These are phyloP conservation scores for Diaporthe caulivora DNA, from an alignment of 2,329 filamentous ascomycete species.

Conservation along the genomic window DNA sequence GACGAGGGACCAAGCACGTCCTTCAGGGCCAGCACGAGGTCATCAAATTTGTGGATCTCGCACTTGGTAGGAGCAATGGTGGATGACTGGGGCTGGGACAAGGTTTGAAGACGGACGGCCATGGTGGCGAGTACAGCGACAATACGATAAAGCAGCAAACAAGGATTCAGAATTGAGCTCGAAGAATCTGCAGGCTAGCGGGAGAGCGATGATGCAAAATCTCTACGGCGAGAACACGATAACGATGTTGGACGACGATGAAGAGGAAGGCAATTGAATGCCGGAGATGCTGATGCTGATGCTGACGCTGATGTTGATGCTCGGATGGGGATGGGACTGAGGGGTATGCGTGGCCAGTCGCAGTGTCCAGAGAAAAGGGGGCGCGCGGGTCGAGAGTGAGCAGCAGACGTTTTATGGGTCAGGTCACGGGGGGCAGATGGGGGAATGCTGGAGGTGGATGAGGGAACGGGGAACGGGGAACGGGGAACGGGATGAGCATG, in stretches of 20 bases:
- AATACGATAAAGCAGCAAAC: slow-evolving; percentile 23
- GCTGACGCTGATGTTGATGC: background rate
- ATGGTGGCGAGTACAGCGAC: slow-evolving; percentile 40
- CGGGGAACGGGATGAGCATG: slow-evolving; percentile 16
- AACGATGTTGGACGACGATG: background rate
- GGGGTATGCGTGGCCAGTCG: slow-evolving; percentile 27
- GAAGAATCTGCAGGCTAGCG: slow-evolving; percentile 18
- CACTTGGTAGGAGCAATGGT: background rate
- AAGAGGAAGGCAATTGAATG: slow-evolving; percentile 17
- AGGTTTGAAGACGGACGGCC: slow-evolving; percentile 44
- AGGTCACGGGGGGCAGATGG: background rate
- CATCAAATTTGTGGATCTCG: slow-evolving; percentile 66
- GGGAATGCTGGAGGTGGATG: too few species aligned
- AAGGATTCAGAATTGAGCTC: background rate
- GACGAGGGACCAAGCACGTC: slow-evolving; percentile 82
- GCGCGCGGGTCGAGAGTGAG: slow-evolving; percentile 7
- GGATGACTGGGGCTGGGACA: background rate
- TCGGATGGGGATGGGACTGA: slow-evolving; percentile 3
- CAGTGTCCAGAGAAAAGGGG: slow-evolving; percentile 17
- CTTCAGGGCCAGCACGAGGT: slow-evolving; percentile 80
- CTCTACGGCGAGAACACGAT: slow-evolving; percentile 2
- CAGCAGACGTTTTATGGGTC: slow-evolving; percentile 20
- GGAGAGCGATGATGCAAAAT: background rate
- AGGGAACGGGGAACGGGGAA: background rate
- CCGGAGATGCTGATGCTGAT: background rate